These are phyloP conservation scores for Rhodotorula sp. DNA, from an alignment of 1,284 basidiomycete genomes.

Conservation along the genomic window DNA sequence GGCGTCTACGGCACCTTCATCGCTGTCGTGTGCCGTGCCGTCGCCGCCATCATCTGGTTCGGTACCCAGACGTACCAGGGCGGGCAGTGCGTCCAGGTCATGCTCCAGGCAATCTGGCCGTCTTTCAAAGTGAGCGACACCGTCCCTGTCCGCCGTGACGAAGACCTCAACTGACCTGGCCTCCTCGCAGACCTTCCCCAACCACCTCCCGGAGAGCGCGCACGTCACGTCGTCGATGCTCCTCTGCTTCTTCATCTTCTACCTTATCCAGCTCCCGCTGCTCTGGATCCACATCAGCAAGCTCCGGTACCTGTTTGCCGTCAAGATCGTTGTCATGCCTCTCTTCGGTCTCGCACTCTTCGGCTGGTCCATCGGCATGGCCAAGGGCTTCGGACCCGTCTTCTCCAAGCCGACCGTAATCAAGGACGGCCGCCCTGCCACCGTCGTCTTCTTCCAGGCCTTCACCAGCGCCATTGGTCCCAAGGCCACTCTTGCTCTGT, in stretches of 20 bases:
- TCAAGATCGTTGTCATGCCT: constrained; percentile 15
- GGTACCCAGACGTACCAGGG: constrained; percentile 32
- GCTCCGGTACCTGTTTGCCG: constrained; percentile 57
- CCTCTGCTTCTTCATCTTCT: constrained; percentile 28
- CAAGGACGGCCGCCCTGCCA: constrained; percentile 13
- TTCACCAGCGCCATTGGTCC: constrained; percentile 62
- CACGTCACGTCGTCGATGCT: constrained; percentile 38
- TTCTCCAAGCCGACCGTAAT: constrained; percentile 17
- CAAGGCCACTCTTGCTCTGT: constrained; percentile 55
- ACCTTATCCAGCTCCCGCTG: constrained; percentile 66
- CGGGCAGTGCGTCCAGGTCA: constrained; percentile 23
- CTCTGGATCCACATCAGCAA: constrained; percentile 72
- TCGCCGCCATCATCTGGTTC: constrained; percentile 40
- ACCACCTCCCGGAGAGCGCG: constrained; percentile 47
- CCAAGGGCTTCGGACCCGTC: constrained; percentile 14
- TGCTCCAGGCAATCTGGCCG: constrained; percentile 41
- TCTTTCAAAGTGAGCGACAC: constrained; percentile 19
- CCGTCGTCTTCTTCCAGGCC: constrained; percentile 70
- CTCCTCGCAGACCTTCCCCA: constrained; percentile 25
- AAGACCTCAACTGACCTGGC: background rate
- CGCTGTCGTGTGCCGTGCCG: constrained; percentile 7
- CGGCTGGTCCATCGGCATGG: constrained; percentile 50
- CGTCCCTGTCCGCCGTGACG: too few relatives aligned
- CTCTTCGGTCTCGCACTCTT: constrained; percentile 16
- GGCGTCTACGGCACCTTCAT: constrained; percentile 35